Evolutionary conservation across 1,284 basidiomycete species (phyloP).

Genomic region (Naganishia liquefaciens): DNA sequence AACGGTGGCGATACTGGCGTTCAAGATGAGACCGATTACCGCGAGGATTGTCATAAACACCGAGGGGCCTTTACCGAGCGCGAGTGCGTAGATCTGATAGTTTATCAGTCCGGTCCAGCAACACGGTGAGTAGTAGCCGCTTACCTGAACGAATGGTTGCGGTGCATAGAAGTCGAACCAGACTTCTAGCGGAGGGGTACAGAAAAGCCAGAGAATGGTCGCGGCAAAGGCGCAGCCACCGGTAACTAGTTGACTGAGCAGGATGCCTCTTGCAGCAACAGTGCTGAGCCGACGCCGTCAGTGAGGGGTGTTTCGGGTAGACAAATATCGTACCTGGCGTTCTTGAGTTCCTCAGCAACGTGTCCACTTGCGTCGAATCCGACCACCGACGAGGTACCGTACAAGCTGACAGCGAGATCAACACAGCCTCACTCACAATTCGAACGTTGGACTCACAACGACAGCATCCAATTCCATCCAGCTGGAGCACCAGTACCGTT

Average conservation of each 20-base stretch:
- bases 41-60: constrained; percentile 82
- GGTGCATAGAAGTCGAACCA: constrained; percentile 73
- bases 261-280: constrained; percentile 73
- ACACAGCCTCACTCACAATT: neutral
- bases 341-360: constrained; percentile 84
- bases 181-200: constrained; percentile 72
- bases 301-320: neutral
- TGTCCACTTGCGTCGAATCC: constrained; percentile 87
- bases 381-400: constrained; percentile 76
- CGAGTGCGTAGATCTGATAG: constrained; percentile 68
- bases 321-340: constrained; percentile 63
- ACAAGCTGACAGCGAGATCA: constrained; percentile 60
- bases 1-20: constrained; percentile 77
- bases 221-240: constrained; percentile 72
- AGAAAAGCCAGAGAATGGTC: constrained; percentile 79
- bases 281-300: constrained; percentile 56
- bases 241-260: constrained; percentile 71
- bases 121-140: neutral
- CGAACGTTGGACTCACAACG: constrained; percentile 61
- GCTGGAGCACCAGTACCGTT: constrained; percentile 80
- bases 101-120: neutral
- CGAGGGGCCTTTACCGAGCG: constrained; percentile 71
- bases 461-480: constrained; percentile 83
- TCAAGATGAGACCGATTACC: constrained; percentile 69
- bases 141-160: constrained; percentile 72